Conservation (phyloP, 2,329 filamentous ascomycete species). For the Helotiales sp. region DNA sequence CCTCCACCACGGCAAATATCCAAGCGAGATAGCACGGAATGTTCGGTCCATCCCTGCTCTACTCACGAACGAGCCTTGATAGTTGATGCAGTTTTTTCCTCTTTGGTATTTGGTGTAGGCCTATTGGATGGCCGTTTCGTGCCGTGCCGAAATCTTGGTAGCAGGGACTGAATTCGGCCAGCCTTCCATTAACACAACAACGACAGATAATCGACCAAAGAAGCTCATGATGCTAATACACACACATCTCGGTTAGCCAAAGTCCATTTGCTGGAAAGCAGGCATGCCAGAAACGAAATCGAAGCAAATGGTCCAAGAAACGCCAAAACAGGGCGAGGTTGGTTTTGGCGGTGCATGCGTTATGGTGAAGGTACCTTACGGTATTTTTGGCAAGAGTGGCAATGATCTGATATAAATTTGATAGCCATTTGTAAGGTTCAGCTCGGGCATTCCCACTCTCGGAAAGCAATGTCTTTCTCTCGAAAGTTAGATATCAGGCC, state of each 20-base stretch:
- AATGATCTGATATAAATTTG: neutral
- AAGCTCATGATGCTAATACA: neutral
- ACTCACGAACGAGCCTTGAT: too few relatives aligned
- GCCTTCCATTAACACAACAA: neutral
- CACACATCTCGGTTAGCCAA: neutral
- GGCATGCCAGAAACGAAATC: neutral
- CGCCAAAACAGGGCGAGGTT: neutral
- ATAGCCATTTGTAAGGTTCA: neutral
- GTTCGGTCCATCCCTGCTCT: too few relatives aligned
- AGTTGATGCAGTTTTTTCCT: too few relatives aligned
- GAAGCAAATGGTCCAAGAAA: neutral
- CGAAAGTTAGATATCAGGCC: neutral
- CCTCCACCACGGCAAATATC: too few relatives aligned
- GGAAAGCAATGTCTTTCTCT: neutral
- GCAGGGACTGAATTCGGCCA: neutral
- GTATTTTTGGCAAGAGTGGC: neutral
- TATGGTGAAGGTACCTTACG: neutral
- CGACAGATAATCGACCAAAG: neutral
- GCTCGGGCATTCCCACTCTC: neutral
- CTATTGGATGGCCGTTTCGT: neutral
- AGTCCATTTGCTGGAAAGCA: neutral
- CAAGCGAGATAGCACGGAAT: neutral
- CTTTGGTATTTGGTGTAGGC: too few relatives aligned
- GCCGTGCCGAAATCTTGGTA: neutral
- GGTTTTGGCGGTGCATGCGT: neutral